Base-by-base conservation (phyloP, 208 protist species). In the Sergeia podlipaevii region DNA sequence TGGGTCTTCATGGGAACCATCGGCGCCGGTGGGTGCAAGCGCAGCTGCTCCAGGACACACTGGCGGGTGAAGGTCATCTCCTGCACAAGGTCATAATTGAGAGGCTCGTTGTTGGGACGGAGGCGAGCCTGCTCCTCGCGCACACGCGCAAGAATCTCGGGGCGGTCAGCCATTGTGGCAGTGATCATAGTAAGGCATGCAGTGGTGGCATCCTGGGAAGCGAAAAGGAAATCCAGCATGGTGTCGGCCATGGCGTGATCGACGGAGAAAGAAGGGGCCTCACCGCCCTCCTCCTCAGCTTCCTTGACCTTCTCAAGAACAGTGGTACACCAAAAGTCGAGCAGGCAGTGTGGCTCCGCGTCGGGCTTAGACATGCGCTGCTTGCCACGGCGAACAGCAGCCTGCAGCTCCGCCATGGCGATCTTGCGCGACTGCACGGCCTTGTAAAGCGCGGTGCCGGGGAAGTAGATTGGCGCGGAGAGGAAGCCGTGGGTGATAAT, bases 401-500 rank as follows among this genome's bases (percentile, higher is more conserved):
- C 71, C 53, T 86, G 69, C 20, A 97, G 76, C 43, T 84, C 68
- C 42, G 65, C 54, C 50, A 97, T 89, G 37, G 91, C 75, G 41
- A 91, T 60, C 62, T 93, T 91, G 43, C 92, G 82, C 8, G 94
- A 65, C 50, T 91, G 83, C 32, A 97, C 83, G 1, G 91, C 69
- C 77, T 79, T 93, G 80, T 91, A 96, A 6, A 97, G 66, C 2
- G 83, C 70, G 1, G 89, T 96, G 41, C 95, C 95, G 33, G 95
- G 95, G 38, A 97, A 74, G 82, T 88, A 91, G 3, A 97, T 42
- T 23, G 92, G 95, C 4, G 90, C 73, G 23, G 86, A 80, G 28
- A 97, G 81, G 70, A 97, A 96, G 60, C 89, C 95, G 26, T 89
- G 71, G 45, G 89, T 97, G 77, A 98, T 98, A 46, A 77, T 82